These are phyloP conservation scores for Trichoderma koningii DNA, from an alignment of 2,329 filamentous ascomycete genomes.

Conservation along the genomic window DNA sequence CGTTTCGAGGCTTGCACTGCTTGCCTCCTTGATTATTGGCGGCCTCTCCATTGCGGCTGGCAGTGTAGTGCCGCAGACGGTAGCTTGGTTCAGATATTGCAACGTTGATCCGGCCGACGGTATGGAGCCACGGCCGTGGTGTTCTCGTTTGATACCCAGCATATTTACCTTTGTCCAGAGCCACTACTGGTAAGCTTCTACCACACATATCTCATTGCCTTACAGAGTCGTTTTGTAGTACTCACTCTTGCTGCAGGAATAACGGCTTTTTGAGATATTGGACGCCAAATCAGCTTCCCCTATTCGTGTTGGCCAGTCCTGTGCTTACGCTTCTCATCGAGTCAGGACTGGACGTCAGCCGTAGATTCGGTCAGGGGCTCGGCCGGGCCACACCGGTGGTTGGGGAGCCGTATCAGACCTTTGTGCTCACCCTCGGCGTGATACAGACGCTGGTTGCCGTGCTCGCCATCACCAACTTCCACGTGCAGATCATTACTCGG, in stretches of 20 bases:
- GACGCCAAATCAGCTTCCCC: conserved; percentile 80
- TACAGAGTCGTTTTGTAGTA: background rate
- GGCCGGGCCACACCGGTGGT: conserved; percentile 20
- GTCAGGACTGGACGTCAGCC: conserved; percentile 56
- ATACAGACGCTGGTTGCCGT: conserved; percentile 72
- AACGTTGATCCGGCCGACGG: conserved; percentile 31
- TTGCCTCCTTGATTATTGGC: conserved; percentile 63
- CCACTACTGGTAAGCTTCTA: conserved; percentile 75
- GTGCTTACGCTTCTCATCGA: conserved; percentile 65
- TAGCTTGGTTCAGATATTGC: conserved; percentile 77
- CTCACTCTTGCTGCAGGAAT: conserved; percentile 61
- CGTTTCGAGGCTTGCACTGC: conserved; percentile 49
- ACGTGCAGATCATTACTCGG: conserved; percentile 91
- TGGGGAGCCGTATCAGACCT: conserved; percentile 29
- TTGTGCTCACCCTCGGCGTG: conserved; percentile 63
- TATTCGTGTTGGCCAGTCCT: conserved; percentile 82
- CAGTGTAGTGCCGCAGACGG: conserved; percentile 68
- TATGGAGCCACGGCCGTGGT: conserved; percentile 67
- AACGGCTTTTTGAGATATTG: conserved; percentile 88
- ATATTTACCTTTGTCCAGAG: conserved; percentile 90
- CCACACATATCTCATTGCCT: background rate
- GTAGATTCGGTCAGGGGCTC: conserved; percentile 30
- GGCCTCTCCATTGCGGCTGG: conserved; percentile 70
- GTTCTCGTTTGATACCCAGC: conserved; percentile 69
- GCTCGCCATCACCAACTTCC: conserved; percentile 76